Evolutionary conservation across 2,329 filamentous ascomycete genomes (phyloP).

Genomic region (Fusarium transvaalense): DNA sequence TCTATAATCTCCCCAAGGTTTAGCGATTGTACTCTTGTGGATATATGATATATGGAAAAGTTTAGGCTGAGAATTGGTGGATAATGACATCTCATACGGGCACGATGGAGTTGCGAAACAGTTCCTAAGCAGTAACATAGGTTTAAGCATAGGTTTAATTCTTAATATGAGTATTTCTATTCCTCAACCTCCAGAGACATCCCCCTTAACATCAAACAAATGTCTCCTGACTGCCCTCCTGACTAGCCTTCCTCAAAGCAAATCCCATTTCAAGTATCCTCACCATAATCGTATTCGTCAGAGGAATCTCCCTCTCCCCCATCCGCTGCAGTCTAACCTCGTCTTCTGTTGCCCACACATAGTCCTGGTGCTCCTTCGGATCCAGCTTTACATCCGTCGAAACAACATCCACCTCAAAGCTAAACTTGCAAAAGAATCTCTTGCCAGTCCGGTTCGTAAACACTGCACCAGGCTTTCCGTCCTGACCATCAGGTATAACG

Average conservation of each 20-base stretch:
- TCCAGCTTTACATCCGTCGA: constrained; percentile 52
- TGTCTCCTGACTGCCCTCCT: not conserved
- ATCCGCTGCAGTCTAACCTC: constrained; percentile 50
- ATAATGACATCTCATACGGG: not conserved
- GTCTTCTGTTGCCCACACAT: constrained; percentile 56
- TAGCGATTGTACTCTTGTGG: not conserved
- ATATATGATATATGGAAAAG: not conserved
- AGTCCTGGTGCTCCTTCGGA: constrained; percentile 58
- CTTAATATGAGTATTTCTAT: not conserved
- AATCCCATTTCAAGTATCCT: constrained; percentile 51
- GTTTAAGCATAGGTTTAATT: not conserved
- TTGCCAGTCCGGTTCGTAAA: constrained; percentile 54
- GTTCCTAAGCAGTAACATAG: not conserved
- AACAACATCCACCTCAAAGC: constrained; percentile 55
- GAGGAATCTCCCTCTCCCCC: constrained; percentile 48
- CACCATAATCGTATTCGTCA: constrained; percentile 49
- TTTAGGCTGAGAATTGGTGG: not conserved
- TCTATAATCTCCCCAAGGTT: too few species aligned
- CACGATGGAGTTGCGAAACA: not conserved
- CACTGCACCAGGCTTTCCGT: constrained; percentile 41
- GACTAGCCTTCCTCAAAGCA: constrained; percentile 40
- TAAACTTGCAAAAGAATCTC: constrained; percentile 50
- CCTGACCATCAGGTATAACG: constrained; percentile 48
- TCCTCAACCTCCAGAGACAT: not conserved
- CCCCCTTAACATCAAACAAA: not conserved